Evolutionary conservation across 78 protist species (phyloP), one percentile per base, ranked within the genome.

Genomic region (Dictyostelium intermedium): DNA sequence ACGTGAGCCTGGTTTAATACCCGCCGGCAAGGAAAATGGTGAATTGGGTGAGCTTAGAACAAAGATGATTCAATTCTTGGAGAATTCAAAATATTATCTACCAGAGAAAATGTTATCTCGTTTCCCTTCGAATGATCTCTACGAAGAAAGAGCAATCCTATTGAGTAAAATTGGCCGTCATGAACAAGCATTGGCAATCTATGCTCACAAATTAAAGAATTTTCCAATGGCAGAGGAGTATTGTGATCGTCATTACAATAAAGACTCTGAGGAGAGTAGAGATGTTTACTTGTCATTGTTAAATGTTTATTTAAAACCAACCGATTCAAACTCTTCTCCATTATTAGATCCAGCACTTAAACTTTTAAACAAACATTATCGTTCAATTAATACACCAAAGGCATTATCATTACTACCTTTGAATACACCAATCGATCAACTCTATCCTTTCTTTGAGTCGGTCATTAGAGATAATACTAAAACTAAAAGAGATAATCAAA

Each of bases 221-320:
- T 79, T 50, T 23, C 10, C 41, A n/a, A 80, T 79, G 95, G 97
- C 97, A 0, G 97, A 91, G 10, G 97, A 95, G 27, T 96, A 96
- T 72, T 96, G 97, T 34, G 84, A 70, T 78, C 72, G 72, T 70
- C 50, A 85, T 61, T 96, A 96, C 43, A 80, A 83, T 70, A 66
- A 61, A 6, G 97, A 96, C 14, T 61, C 77, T 16, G 95, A 96
- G 14, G 96, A 91, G 9, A 10, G 82, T 27, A 78, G 70, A 47
- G 97, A 96, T 60, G 97, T 96, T 35, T 96, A 91, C 70, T 50
- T 96, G 2, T 80, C 92, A 5, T 87, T 96, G 20, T 70, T 96
- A 63, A 80, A 96, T 41, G 97, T 96, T 9, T 96, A 96, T 82
- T 91, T 96, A 32, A 91, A 85, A 60, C 95, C 91, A 39, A 9